phyloP scores from a whole-genome alignment of 192 early-diverging fungal species.

The Dissophora globulifera region DNA sequence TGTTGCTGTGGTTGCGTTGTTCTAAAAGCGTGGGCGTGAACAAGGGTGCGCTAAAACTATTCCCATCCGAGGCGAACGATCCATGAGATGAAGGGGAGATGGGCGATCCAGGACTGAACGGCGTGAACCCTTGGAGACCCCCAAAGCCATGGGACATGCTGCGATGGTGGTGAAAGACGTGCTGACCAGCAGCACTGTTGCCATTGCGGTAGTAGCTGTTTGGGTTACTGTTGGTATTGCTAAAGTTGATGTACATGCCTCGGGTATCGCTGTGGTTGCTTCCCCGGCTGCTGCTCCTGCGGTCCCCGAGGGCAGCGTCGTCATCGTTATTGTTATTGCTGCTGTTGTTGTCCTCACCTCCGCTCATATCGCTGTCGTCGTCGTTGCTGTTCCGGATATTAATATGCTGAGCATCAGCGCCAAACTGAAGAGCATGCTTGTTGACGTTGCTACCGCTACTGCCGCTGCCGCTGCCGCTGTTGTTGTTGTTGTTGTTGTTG shows the following conservation, averaged over 20 bases:
- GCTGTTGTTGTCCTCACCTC: conserved; percentile 1
- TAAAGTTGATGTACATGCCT: conserved; percentile 38
- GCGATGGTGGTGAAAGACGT: conserved; percentile 18
- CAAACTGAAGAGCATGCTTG: background rate
- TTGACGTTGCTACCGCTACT: conserved; percentile 1
- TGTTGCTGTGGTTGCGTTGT: conserved; percentile 8
- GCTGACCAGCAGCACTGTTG: too few relatives aligned
- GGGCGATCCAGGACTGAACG: conserved; percentile 12
- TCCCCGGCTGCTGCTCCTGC: conserved; percentile 14
- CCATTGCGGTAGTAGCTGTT: too few relatives aligned
- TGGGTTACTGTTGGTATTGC: too few relatives aligned
- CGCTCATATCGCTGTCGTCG: conserved; percentile 37
- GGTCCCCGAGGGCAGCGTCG: too few relatives aligned
- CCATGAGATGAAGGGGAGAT: conserved; percentile 21
- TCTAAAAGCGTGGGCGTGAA: conserved; percentile 5
- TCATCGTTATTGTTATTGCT: background rate
- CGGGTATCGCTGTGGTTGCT: conserved; percentile 10
- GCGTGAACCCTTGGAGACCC: conserved; percentile 28
- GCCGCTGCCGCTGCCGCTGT: background rate
- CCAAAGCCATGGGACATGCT: conserved; percentile 32
- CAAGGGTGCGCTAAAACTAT: conserved; percentile 9
- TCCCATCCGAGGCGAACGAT: conserved; percentile 27
- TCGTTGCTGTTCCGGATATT: conserved; percentile 32
- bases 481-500: background rate
- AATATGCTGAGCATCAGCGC: conserved; percentile 26